Base-by-base conservation (phyloP, 331 rosid genomes). In the Acacia pycnantha region DNA sequence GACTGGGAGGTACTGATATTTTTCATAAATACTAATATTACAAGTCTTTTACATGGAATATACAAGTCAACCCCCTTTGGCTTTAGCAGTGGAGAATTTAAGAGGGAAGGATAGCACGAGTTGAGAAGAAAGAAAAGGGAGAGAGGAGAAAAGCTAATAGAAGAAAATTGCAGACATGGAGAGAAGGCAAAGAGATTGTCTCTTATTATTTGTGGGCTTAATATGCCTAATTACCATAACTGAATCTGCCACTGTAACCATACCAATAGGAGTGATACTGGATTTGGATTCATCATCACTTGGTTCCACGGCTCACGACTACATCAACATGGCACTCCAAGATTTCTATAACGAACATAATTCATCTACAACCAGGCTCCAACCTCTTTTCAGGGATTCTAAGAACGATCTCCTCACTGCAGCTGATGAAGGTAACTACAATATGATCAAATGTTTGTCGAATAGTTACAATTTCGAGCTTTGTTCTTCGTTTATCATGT, bases 251-350 rank as follows among this genome's bases (percentile, higher is more conserved):
- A 8, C 27, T 56, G 62, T 21, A 7, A 6, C 24, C 7, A 19
- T 19, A 53, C 61, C 24, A 7, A 16, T 83, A 27, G 86, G 82
- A 6, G 75, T 72, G 3, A 37, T 77, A 27, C 82, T 83, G 43
- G 79, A 83, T 77, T 41, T 84, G 82, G 54, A 78, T 2, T 68
- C 90, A 21, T 68, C 90, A 21, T 24, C 41, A 5, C 24, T 84
- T 16, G 90, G 87, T 48, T 46, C 33, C 26, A 44, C 22, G 69
- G 82, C 71, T 31, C 16, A 33, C 15, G 40, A 26, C 31, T 84
- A 59, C 76, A 84, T 82, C 24, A 59, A 66, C 70, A 62, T 87
- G 71, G 86, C 84, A 2, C 41, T 74, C 68, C 65, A 35, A 0
- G 84, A 84, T 27, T 87, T 78, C 51, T 81, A 87, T 59, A 11